Evolutionary conservation across 2,329 filamentous ascomycete genomes (phyloP).

Genomic region (Fusarium sp.): DNA sequence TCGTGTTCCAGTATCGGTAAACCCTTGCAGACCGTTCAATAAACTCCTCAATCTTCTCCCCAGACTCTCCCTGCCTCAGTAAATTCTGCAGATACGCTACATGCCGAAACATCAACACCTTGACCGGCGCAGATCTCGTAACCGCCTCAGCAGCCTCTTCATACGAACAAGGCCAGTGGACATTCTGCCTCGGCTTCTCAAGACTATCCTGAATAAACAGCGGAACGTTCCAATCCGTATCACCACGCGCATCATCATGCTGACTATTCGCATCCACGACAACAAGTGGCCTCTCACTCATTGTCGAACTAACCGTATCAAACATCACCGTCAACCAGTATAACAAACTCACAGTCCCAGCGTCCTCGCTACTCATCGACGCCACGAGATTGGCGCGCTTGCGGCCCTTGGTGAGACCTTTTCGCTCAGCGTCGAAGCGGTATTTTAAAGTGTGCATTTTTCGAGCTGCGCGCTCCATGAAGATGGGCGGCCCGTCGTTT

Average conservation of each 20-base stretch:
- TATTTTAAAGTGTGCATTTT: conserved; percentile 40
- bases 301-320: conserved; percentile 64
- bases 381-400: neutral
- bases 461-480: conserved; percentile 35
- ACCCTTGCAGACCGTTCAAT: conserved; percentile 58
- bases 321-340: conserved; percentile 70
- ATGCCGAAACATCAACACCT: conserved; percentile 65
- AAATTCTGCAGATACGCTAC: conserved; percentile 63
- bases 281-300: conserved; percentile 51
- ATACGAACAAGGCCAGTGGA: conserved; percentile 63
- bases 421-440: conserved; percentile 30
- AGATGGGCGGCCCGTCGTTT: conserved; percentile 34
- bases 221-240: conserved; percentile 8
- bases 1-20: conserved; percentile 63
- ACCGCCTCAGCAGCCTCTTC: conserved; percentile 58
- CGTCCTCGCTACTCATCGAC: conserved; percentile 30
- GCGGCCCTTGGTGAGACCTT: conserved; percentile 7
- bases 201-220: conserved; percentile 18
- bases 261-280: conserved; percentile 52
- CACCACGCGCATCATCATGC: conserved; percentile 35
- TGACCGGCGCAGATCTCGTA: conserved; percentile 63
- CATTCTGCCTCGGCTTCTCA: conserved; percentile 7
- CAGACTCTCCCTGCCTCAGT: conserved; percentile 49
- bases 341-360: conserved; percentile 59
- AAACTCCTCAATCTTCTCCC: conserved; percentile 55